Base-by-base conservation (phyloP, 352 stramenopile genomes). In the Phytophthora cactorum region DNA sequence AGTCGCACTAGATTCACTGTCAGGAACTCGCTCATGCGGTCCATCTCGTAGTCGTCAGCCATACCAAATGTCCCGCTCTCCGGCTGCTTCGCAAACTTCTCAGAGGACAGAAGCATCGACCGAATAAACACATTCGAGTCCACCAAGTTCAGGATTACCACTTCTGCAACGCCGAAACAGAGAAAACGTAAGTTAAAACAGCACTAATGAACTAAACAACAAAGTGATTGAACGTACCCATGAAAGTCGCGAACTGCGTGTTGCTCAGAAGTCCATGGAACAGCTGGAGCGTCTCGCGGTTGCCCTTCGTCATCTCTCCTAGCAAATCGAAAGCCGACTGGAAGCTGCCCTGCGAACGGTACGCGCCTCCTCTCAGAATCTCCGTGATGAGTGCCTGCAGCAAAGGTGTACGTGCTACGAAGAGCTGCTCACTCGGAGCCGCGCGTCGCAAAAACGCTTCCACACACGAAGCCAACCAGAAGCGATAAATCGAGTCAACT, bases 51-150 rank as follows among this genome's bases (percentile, higher is more conserved):
- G 50, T 90, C 70, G 29, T 88, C 63, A 4, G 71, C 70, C 50
- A 86, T 52, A 15, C 75, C 80, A 53, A 85, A 82, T 1, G 66
- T 85, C 2, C 73, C 75, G 7, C 52, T 63, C 43, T 58, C 59
- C 8, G 80, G 59, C 12, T 78, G 49, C 36, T 84, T 79, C 0
- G 78, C 74, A 57, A 93, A 91, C 63, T 92, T 89, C 49, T 93
- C 86, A 0, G 82, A 81, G 11, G 88, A 95, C 9, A 96, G 61
- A 8, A 97, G 70, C 75, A 98, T 92, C 34, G 94, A 97, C 14
- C 96, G 89, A 50, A 99, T 89, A 63, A 99, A 99, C 44, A 99
- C 96, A 64, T 99, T 99, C 34, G 92, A 98, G 73, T 99, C 96
- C 25, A 99, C 92, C 11, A 99, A 74, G 73, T 99, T 98, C 27